A percentile compares a stretch with the other conserved stretches of the same genome.
These are phyloP conservation scores for Stipa capillata DNA, from an alignment of 176 grass and related monocot species.

Conservation along the genomic window DNA sequence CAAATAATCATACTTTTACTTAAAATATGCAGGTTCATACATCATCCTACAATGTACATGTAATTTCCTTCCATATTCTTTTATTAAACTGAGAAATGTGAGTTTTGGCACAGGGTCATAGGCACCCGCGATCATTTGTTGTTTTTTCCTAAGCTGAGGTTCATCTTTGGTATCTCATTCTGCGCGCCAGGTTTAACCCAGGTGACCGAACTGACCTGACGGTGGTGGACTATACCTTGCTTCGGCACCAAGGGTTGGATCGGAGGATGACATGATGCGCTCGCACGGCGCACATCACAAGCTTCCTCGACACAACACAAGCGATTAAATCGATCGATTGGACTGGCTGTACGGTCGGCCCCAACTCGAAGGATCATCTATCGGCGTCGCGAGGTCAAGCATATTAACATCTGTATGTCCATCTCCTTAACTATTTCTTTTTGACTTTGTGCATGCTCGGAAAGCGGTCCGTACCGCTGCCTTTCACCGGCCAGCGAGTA, in stretches of 20 bases:
- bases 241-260: background rate
- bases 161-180: background rate
- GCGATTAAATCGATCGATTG: background rate
- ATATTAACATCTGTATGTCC: background rate
- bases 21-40: no score
- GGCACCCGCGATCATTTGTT: no score
- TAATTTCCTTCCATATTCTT: no score
- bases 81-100: no score
- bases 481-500: slow-evolving; percentile 10
- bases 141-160: no score
- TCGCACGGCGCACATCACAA: background rate
- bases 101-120: no score
- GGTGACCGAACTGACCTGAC: background rate
- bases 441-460: background rate
- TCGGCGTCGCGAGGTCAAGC: background rate
- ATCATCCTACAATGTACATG: no score
- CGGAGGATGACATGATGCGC: background rate
- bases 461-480: background rate
- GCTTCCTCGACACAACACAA: background rate
- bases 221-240: background rate
- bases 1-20: no score
- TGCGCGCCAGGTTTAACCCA: background rate
- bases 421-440: background rate
- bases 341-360: background rate
- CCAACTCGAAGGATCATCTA: background rate